These are phyloP conservation scores for Juncus effusus DNA, from an alignment of 176 grass and related monocot species.

Conservation along the genomic window DNA sequence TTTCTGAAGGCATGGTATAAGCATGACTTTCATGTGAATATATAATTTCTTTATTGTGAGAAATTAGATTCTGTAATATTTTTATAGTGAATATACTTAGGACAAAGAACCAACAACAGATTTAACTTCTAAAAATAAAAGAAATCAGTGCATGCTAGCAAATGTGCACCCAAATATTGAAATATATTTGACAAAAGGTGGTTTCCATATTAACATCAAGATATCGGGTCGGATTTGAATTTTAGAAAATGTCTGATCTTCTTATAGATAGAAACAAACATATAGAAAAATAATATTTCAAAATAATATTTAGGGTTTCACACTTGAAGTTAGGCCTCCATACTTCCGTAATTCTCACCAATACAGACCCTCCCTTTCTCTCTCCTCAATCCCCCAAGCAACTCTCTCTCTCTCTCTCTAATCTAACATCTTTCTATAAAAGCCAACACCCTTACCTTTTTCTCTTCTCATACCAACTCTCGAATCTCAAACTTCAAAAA, in stretches of 20 bases:
- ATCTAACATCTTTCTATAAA: conserved; percentile 1
- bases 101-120: too few species aligned
- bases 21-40: too few species aligned
- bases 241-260: background rate
- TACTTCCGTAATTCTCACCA: background rate
- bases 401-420: background rate
- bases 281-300: background rate
- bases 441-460: background rate
- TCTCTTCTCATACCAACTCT: conserved; percentile 6
- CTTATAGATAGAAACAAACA: background rate
- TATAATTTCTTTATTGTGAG: too few species aligned
- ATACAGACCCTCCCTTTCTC: conserved; percentile 2
- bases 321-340: background rate
- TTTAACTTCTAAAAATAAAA: too few species aligned
- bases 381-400: conserved; percentile 2
- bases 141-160: too few species aligned
- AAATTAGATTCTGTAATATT: too few species aligned
- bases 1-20: too few species aligned
- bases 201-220: background rate
- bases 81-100: too few species aligned
- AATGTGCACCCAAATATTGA: too few species aligned
- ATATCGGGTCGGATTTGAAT: conserved; percentile 9
- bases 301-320: conserved; percentile 11
- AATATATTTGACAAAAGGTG: too few species aligned
- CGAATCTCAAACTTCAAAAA: background rate